A percentile compares a stretch with the other conserved stretches of the same genome.
phyloP scores from a whole-genome alignment of 1,284 basidiomycete species.

The Ustilago loliicola region DNA sequence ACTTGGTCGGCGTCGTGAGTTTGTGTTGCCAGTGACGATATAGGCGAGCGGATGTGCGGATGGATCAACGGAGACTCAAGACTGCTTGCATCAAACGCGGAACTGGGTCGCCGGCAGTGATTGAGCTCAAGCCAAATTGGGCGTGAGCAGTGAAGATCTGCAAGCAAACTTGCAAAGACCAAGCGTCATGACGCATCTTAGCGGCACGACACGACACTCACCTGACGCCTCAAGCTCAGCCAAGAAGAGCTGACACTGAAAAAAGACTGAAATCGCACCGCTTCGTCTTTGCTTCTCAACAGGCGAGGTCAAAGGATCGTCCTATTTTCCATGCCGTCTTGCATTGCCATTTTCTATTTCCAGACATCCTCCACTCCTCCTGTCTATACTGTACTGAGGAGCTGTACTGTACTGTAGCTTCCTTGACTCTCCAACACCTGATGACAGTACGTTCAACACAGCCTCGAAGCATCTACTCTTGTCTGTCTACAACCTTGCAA shows the following conservation, averaged over 20 bases:
- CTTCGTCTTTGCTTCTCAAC: neutral
- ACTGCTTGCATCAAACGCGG: slow-evolving; percentile 15
- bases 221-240: neutral
- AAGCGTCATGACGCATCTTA: slow-evolving; percentile 44
- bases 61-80: slow-evolving; percentile 11
- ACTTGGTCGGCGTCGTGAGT: neutral
- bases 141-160: slow-evolving; percentile 27
- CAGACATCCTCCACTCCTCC: neutral
- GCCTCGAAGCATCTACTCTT: neutral
- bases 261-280: slow-evolving; percentile 13
- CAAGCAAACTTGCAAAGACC: slow-evolving; percentile 5
- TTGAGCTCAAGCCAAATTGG: neutral
- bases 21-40: neutral
- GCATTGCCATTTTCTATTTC: slow-evolving; percentile 24
- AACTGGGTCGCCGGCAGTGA: slow-evolving; percentile 30
- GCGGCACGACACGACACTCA: slow-evolving; percentile 11
- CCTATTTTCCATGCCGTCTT: slow-evolving; percentile 9
- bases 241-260: slow-evolving; percentile 6
- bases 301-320: slow-evolving; percentile 23
- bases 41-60: slow-evolving; percentile 26
- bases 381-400: too few relatives aligned
- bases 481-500: too few relatives aligned
- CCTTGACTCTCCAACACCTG: too few relatives aligned
- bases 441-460: too few relatives aligned
- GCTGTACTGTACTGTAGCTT: neutral